Base-by-base conservation (phyloP, 345 rosid genomes). In the Rhodomyrtus tomentosa region DNA sequence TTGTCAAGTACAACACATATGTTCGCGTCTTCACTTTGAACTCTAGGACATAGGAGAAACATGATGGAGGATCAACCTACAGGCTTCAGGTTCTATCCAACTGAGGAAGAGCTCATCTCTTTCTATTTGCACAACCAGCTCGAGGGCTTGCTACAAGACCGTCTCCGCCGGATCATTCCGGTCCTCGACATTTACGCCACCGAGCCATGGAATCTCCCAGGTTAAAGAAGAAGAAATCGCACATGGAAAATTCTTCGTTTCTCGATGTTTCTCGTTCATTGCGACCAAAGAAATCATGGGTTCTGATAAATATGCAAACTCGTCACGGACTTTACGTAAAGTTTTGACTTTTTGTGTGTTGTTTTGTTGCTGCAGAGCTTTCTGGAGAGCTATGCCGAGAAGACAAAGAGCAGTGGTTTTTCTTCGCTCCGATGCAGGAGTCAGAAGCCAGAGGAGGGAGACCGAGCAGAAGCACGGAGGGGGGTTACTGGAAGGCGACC, bases 321-420 rank as follows among this genome's bases (percentile, higher is more conserved):
- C 6, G 21, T 68, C 45, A 13, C 14, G 21, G 38, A 7, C 36
- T 36, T 12, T 21, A 36, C 3, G 45, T 68, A 0, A 68, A 68
- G 45, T 36, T 68, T 68, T 18, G 45, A 18, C 45, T 68, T 36
- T 68, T 36, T 68, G 24, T 36, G 45, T 68, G 45, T 68, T 68
- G 3, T 36, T 68, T 68, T 68, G 79, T 36, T 68, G 79, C 45
- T 87, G 90, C 84, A 95, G 98, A 84, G 89, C 56, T 83, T 82
- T 87, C 96, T 0, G 98, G 98, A 81, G 93, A 90, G 87, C 50
- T 82, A 76, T 94, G 96, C 81, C 88, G 82, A 83, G 88, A 88
- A 87, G 98, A 68, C 79, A 68, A 68, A 68, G 79, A 68, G 25
- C 79, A 68, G 45, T 68, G 79, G 79, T 68, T 68, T 25, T 68